Conservation (phyloP, 768 basidiomycete species). For the Panaeolus cyanescens region DNA sequence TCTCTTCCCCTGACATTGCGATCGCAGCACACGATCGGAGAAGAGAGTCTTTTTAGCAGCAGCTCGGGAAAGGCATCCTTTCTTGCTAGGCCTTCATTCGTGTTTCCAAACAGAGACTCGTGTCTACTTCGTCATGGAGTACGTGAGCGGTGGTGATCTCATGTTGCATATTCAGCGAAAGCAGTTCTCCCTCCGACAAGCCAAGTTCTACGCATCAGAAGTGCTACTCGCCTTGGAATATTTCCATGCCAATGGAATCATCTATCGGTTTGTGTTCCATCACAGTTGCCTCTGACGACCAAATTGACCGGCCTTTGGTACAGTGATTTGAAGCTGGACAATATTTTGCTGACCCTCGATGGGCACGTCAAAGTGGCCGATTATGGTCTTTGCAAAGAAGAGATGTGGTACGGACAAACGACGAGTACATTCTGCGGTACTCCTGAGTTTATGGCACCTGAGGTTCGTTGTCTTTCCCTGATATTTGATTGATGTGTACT, state of each 20-base stretch:
- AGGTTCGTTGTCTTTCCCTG: slow-evolving; percentile 52
- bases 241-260: slow-evolving; percentile 98
- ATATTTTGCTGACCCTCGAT: slow-evolving; percentile 94
- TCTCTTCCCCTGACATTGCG: neutral
- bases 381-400: slow-evolving; percentile 98
- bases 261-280: slow-evolving; percentile 74
- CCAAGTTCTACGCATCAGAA: slow-evolving; percentile 98
- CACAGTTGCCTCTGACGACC: neutral
- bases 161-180: slow-evolving; percentile 99
- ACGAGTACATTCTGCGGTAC: slow-evolving; percentile 99
- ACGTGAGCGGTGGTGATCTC: slow-evolving; percentile 97
- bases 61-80: slow-evolving; percentile 96
- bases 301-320: neutral
- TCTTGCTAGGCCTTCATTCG: slow-evolving; percentile 94
- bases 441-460: slow-evolving; percentile 99
- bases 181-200: slow-evolving; percentile 97
- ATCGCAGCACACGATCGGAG: slow-evolving; percentile 89
- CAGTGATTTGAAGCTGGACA: slow-evolving; percentile 97
- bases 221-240: slow-evolving; percentile 95
- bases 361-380: slow-evolving; percentile 99
- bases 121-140: slow-evolving; percentile 99
- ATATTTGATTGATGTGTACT: slow-evolving; percentile 6
- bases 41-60: slow-evolving; percentile 98
- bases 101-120: slow-evolving; percentile 99
- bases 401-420: slow-evolving; percentile 96